Conservation (phyloP, 164 flowering plant species). For the Pachysandra terminalis region DNA sequence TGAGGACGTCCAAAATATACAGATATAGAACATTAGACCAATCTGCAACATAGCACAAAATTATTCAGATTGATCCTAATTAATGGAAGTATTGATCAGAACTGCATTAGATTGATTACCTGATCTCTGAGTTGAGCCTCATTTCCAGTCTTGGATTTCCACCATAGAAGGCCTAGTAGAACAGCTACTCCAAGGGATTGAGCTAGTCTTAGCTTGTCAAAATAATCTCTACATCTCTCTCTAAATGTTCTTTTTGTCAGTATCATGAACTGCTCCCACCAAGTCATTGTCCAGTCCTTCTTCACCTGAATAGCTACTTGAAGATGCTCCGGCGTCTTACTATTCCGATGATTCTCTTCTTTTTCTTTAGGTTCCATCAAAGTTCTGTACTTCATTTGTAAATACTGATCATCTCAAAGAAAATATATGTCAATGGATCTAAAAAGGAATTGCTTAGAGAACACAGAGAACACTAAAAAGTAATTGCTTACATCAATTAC, state of each 20-base stretch:
- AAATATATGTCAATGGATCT: no score
- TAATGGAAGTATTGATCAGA: neutral
- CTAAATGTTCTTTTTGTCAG: slow-evolving; percentile 69
- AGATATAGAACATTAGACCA: slow-evolving; percentile 89
- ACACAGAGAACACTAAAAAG: no score
- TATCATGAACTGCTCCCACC: slow-evolving; percentile 82
- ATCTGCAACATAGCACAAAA: slow-evolving; percentile 36
- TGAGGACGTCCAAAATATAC: slow-evolving; percentile 96
- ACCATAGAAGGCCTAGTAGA: slow-evolving; percentile 91
- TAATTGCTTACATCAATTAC: slow-evolving; percentile 45
- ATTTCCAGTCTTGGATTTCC: slow-evolving; percentile 70
- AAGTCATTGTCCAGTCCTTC: slow-evolving; percentile 87
- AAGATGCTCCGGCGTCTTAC: slow-evolving; percentile 50
- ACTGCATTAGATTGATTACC: slow-evolving; percentile 26
- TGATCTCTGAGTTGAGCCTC: slow-evolving; percentile 97
- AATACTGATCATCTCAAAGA: slow-evolving; percentile 35
- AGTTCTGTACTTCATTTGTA: slow-evolving; percentile 61
- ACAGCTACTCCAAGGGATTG: slow-evolving; percentile 86
- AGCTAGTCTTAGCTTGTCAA: slow-evolving; percentile 68
- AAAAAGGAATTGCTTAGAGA: no score
- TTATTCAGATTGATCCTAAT: neutral
- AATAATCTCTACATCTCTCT: slow-evolving; percentile 79
- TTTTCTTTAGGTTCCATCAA: slow-evolving; percentile 66
- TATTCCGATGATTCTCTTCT: slow-evolving; percentile 43
- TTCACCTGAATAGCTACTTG: slow-evolving; percentile 73